Base-by-base conservation (phyloP, 2,329 filamentous ascomycete genomes). In the Paecilomyces sp. region DNA sequence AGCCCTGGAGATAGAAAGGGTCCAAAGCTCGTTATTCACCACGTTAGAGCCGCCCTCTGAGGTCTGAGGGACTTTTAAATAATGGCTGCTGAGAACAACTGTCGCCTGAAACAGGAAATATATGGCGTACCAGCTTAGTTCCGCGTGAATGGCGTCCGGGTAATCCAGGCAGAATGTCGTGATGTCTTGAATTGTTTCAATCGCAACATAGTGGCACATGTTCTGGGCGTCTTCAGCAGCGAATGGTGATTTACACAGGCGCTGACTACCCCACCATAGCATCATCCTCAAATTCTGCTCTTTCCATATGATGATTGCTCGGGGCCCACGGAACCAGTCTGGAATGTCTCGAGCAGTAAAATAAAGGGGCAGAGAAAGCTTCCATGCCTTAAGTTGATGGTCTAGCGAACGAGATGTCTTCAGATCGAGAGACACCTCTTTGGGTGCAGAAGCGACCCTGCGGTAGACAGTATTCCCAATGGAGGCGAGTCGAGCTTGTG, bases 61-160 rank as follows among this genome's bases (percentile, higher is more conserved):
- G 13, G 5, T 13, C 11, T n/a, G 34, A 41, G 12, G 6, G 4
- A n/a, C 9, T 41, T n/a, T 13, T 15, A 41, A n/a, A 15, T 41
- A n/a, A 41, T 41, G 34, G n/a, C 13, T 15, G 12, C 2, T 41
- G 12, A 41, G 34, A n/a, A 41, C 12, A 13, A 41, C 11, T 5
- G 34, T 41, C 12, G 68, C 67, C 50, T 70, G 67, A 18, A 70
- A 60, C 8, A 68, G 36, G 54, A 64, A 68, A 51, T 67, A 68
- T 0, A 63, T 68, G 2, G 65, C 64, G 24, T 70, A 69, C 65
- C 64, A 70, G 51, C 59, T 63, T 0, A 68, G 30, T 0, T 66
- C 60, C 4, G 55, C 31, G 25, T 68, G 65, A 2, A 66, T 13
- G n/a, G n/a, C 12, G 9, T 64, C 59, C 0, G 57, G 22, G 2